Conservation (phyloP, 2,329 filamentous ascomycete species). For the Penicillium sp. region DNA sequence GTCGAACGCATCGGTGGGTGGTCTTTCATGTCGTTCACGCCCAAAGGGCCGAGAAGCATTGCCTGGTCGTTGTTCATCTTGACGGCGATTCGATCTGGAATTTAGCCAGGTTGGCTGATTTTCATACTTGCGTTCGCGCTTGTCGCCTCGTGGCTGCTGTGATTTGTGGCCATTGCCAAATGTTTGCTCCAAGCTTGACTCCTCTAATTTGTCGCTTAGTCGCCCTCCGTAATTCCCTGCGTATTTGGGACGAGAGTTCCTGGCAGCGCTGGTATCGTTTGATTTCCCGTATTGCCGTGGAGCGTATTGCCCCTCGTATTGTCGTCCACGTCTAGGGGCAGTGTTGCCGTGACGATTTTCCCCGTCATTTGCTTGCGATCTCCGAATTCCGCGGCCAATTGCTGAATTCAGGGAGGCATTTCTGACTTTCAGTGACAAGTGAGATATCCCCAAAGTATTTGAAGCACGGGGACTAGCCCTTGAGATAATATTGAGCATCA, state of each 20-base stretch:
- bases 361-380: constrained; percentile 30
- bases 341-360: constrained; percentile 7
- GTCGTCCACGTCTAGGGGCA: background rate
- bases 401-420: constrained; percentile 65
- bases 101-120: background rate
- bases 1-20: constrained; percentile 21
- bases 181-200: background rate
- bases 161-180: background rate
- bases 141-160: background rate
- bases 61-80: background rate
- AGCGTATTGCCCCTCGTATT: constrained; percentile 1
- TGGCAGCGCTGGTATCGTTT: background rate
- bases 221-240: background rate
- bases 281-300: constrained; percentile 2
- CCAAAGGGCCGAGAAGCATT: background rate
- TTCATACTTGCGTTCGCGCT: background rate
- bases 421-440: constrained; percentile 32
- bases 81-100: background rate
- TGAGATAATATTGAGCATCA: constrained; percentile 13
- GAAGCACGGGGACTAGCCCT: background rate
- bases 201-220: background rate
- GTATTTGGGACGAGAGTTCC: background rate
- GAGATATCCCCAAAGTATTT: background rate
- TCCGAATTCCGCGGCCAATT: constrained; percentile 67
- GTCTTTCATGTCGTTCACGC: background rate